Evolutionary conservation across 495 filamentous ascomycete species (phyloP).

Genomic region (Neurospora tetrasperma): DNA sequence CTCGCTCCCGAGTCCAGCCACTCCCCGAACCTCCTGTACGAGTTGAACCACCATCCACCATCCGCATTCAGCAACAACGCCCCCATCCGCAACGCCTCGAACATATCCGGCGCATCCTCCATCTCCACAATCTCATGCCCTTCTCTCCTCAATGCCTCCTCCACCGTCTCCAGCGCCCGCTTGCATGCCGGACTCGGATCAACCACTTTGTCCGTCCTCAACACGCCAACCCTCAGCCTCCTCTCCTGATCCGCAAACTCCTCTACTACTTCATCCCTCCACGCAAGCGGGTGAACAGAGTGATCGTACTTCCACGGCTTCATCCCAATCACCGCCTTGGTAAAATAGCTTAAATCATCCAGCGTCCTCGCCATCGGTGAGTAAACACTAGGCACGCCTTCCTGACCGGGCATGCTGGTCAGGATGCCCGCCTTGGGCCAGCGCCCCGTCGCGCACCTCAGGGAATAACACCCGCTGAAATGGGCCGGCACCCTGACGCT

Average conservation of each 20-base stretch:
- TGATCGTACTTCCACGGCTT: conserved; percentile 89
- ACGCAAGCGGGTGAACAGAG: conserved; percentile 72
- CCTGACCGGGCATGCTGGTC: conserved; percentile 91
- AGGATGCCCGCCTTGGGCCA: conserved; percentile 82
- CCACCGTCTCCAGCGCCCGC: conserved; percentile 63
- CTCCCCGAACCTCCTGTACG: conserved; percentile 69
- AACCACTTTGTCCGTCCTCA: conserved; percentile 78
- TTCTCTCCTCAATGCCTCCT: conserved; percentile 51
- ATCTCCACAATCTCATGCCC: conserved; percentile 76
- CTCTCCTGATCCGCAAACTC: conserved; percentile 49
- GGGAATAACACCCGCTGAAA: conserved; percentile 79
- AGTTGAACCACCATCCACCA: conserved; percentile 70
- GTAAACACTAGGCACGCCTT: conserved; percentile 82
- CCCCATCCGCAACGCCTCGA: conserved; percentile 67
- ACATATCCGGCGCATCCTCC: conserved; percentile 46
- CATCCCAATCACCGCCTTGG: conserved; percentile 68
- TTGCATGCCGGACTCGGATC: conserved; percentile 77
- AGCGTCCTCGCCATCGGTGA: conserved; percentile 89
- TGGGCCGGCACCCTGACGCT: conserved; percentile 85
- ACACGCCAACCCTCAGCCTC: conserved; percentile 62
- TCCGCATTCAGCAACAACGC: conserved; percentile 82
- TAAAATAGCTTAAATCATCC: conserved; percentile 77
- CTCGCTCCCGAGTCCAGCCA: conserved; percentile 69
- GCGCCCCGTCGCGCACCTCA: conserved; percentile 88
- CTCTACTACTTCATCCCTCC: conserved; percentile 52